Conservation (phyloP, 2,329 filamentous ascomycete species). For the Phyllosticta citrichinensis region DNA sequence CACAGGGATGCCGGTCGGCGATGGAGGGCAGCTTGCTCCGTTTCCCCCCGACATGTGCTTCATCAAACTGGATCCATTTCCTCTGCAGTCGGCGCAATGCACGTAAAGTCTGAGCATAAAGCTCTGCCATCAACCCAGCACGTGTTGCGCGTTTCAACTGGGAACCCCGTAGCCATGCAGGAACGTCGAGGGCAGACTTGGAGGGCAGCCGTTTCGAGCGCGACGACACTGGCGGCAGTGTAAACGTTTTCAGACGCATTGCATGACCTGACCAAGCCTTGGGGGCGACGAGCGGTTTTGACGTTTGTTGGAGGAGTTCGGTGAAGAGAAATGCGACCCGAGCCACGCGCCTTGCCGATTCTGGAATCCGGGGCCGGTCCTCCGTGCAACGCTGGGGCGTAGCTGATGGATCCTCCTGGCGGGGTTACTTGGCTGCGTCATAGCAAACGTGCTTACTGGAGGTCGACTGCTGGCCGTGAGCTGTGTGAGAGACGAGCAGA, state of each 20-base stretch:
- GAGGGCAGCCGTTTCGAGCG: not conserved
- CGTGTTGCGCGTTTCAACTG: not conserved
- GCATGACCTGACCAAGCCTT: not conserved
- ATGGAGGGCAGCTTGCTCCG: not conserved
- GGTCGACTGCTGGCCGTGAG: not conserved
- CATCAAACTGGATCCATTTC: not conserved
- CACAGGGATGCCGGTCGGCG: not conserved
- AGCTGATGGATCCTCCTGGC: conserved; percentile 3
- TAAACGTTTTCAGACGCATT: not conserved
- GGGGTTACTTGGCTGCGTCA: conserved; percentile 5
- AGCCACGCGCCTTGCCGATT: conserved; percentile 2
- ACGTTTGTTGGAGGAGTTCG: not conserved
- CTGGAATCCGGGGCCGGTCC: conserved; percentile 7
- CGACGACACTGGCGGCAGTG: not conserved
- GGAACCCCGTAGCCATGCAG: conserved; percentile 8
- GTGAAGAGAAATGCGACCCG: not conserved
- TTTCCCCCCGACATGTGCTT: not conserved
- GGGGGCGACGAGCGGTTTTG: not conserved
- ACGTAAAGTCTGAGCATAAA: not conserved
- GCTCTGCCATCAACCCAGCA: not conserved
- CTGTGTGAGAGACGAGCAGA: not conserved
- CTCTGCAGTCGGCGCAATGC: not conserved
- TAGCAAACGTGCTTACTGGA: not conserved
- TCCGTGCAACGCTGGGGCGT: conserved; percentile 8
- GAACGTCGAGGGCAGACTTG: not conserved